Evolutionary conservation across 208 protist genomes (phyloP), one percentile per base, ranked within the genome.

Genomic region (Acanthamoeba castellanii): DNA sequence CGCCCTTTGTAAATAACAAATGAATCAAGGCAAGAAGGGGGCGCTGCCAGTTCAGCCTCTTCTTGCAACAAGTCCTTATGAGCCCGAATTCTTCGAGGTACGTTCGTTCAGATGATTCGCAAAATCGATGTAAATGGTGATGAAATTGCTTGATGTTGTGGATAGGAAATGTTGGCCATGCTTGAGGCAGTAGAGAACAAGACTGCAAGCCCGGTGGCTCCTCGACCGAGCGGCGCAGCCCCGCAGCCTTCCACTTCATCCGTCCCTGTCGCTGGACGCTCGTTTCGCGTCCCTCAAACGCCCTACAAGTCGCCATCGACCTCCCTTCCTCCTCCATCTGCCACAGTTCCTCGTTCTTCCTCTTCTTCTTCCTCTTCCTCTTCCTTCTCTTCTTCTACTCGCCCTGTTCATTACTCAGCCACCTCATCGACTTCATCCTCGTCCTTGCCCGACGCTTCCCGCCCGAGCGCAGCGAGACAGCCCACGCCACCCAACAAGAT

Each of bases 241-340:
- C 30, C 32, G 22, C 72, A 81, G 22, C 30, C 70, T 20, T 78
- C 72, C 11, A 81, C 66, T 37, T 34, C n/a, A 34, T 30, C n/a
- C n/a, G 22, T 47, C 2, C 32, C 72, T 37, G 32, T 13, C 14
- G 59, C 37, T 27, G 45, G 30, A 13, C 82, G 57, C 22, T 22
- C 57, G 30, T 89, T 89, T 89, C 82, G 82, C 2, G 82, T 89
- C 27, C 82, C 82, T 27, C 20, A 89, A 5, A 61, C 50, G 14
- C 82, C 82, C 42, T 89, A 52, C 82, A 89, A 89, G 82, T 30
- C 30, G 0, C 74, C 74, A 82, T 25, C 20, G 25, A n/a, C 30
- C 9, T 30, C 61, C 5, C 61, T 32, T 25, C 61, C 25, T 32
- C 61, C 74, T 84, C n/a, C 74, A 18, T 25, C 22, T 84, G 74